A percentile compares a stretch with the other conserved stretches of the same genome.
Evolutionary conservation across 768 basidiomycete species (phyloP).

Genomic region (Leccinum imitatum): DNA sequence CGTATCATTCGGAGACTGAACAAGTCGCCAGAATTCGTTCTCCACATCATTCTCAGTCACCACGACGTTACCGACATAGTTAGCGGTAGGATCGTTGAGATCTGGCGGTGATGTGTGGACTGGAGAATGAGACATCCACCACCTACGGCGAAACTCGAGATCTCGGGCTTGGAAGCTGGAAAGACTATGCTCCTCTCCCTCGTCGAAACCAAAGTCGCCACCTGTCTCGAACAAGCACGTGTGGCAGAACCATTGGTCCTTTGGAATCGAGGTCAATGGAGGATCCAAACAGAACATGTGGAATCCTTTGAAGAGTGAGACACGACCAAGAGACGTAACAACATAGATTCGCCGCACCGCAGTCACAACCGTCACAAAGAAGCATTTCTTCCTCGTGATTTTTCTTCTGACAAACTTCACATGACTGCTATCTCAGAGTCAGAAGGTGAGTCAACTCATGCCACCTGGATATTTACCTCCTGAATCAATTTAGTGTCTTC

Average conservation of each 20-base stretch:
- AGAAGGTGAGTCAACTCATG: slow-evolving; percentile 13
- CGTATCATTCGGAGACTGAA: slow-evolving; percentile 84
- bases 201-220: slow-evolving; percentile 96
- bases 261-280: slow-evolving; percentile 80
- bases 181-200: slow-evolving; percentile 93
- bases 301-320: slow-evolving; percentile 59
- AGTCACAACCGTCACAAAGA: slow-evolving; percentile 85
- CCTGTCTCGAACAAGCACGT: slow-evolving; percentile 89
- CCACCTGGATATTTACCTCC: slow-evolving; percentile 46
- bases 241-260: slow-evolving; percentile 95
- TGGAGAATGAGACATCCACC: slow-evolving; percentile 83
- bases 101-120: slow-evolving; percentile 30
- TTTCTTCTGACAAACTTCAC: slow-evolving; percentile 91
- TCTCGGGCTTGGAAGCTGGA: slow-evolving; percentile 92
- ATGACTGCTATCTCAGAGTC: slow-evolving; percentile 59
- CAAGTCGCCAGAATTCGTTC: slow-evolving; percentile 94
- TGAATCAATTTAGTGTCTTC: slow-evolving; percentile 45
- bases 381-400: slow-evolving; percentile 91
- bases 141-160: slow-evolving; percentile 80
- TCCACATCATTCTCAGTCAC: slow-evolving; percentile 94
- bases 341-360: slow-evolving; percentile 45
- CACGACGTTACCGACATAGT: slow-evolving; percentile 53
- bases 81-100: slow-evolving; percentile 51
- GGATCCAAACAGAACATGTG: slow-evolving; percentile 98
- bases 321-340: slow-evolving; percentile 14